Base-by-base conservation (phyloP, 2,329 filamentous ascomycete genomes). In the Diaporthe sp. region DNA sequence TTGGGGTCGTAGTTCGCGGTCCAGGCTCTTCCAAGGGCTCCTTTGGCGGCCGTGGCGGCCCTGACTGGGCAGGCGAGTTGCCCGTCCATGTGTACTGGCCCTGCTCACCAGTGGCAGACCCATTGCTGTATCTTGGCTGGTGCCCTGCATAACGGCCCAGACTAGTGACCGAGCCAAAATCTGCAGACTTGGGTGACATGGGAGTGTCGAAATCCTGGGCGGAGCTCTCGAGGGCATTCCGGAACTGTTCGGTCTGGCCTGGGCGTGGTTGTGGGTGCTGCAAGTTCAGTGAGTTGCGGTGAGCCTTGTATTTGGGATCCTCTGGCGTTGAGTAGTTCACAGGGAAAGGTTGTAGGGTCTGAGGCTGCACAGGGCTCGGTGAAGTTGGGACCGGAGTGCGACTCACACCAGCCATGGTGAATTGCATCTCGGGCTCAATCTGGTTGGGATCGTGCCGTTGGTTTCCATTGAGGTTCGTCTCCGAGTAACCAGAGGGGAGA, bases 281-380 rank as follows among this genome's bases (percentile, higher is more conserved):
- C 53, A 96, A 86, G 80, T 95, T 95, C 74, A 96, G 83, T 37
- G 94, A 95, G 84, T 96, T 94, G 79, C 94, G 92, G 82, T 96
- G 93, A 74, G 93, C 94, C 83, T 94, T 93, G 83, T 96, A 96
- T 83, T 96, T 96, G 63, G 94, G 93, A 79, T 95, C 93, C 80
- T 91, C 92, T 42, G 87, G 86, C 6, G 88, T 88, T 17, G 61
- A n/a, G 42, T 75, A 75, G 22, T 76, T 71, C 80, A 90, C 88
- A 0, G 87, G 87, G 34, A 75, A 77, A 10, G 42, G 58, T 51
- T 61, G 39, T 49, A 57, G 25, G 55, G 51, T n/a, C 25, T 71
- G 53, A 2, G 86, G 84, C 42, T 87, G 80, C 78, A 80, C 60
- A 22, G 82, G 79, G 31, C 76, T 75, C 15, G 73, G 74, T 42